Evolutionary conservation across 1,284 basidiomycete species (phyloP).

Genomic region (Serendipita sp.): DNA sequence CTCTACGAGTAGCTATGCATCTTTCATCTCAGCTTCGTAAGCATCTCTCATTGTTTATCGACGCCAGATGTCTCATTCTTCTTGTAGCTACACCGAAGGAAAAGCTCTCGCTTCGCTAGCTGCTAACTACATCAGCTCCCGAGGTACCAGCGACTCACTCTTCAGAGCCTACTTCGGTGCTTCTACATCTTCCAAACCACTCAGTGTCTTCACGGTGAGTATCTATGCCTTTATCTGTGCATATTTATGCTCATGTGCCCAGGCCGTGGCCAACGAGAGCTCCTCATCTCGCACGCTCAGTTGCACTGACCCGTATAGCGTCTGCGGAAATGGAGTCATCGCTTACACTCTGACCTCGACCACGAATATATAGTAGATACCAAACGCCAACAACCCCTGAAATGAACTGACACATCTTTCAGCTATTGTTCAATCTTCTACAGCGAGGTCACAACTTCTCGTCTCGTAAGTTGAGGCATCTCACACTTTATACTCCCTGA

Average conservation of each 20-base stretch:
- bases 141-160: constrained; percentile 16
- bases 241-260: neutral
- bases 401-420: neutral
- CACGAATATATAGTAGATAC: constrained; percentile 13
- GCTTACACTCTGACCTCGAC: constrained; percentile 17
- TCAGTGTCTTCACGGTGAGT: constrained; percentile 10
- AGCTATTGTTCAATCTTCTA: constrained; percentile 17
- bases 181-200: constrained; percentile 15
- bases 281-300: constrained; percentile 17
- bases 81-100: constrained; percentile 15
- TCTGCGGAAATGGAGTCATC: constrained; percentile 16
- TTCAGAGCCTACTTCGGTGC: constrained; percentile 18
- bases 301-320: constrained; percentile 17
- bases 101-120: constrained; percentile 17
- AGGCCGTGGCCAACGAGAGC: constrained; percentile 18
- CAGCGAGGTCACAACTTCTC: constrained; percentile 16
- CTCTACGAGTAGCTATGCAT: constrained; percentile 13
- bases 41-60: neutral
- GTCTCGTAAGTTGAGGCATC: constrained; percentile 9
- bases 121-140: constrained; percentile 15
- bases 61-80: neutral
- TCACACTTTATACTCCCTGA: neutral
- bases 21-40: constrained; percentile 17
- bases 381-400: neutral
- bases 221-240: neutral